Conservation (phyloP, 805 yeast genomes). For the Kodamaea lidongshanica region DNA sequence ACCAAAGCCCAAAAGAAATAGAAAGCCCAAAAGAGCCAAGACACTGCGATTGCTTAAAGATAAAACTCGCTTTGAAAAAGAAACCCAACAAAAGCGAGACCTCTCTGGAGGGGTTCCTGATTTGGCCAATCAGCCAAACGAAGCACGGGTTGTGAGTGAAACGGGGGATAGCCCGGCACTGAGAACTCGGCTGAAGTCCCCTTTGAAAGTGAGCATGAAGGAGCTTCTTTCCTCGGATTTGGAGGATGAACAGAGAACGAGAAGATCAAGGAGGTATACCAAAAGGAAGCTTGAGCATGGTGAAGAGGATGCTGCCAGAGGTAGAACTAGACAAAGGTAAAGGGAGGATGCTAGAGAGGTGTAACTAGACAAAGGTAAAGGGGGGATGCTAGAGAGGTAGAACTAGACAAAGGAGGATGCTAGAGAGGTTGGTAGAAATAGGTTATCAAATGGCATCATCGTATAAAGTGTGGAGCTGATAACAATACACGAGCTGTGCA, state of each 20-base stretch:
- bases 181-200: slow-evolving; percentile 32
- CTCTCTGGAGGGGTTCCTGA: slow-evolving; percentile 6
- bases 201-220: slow-evolving; percentile 21
- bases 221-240: slow-evolving; percentile 14
- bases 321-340: slow-evolving; percentile 8
- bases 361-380: slow-evolving; percentile 7
- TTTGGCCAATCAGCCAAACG: slow-evolving; percentile 3
- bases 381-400: slow-evolving; percentile 6
- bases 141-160: slow-evolving; percentile 1
- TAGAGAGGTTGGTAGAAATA: slow-evolving; percentile 2
- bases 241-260: slow-evolving; percentile 7
- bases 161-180: slow-evolving; percentile 22
- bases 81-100: slow-evolving; percentile 4
- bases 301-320: slow-evolving; percentile 6
- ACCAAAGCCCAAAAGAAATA: background rate
- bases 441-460: background rate
- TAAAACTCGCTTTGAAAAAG: slow-evolving; percentile 1
- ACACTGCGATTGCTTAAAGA: slow-evolving; percentile 2
- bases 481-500: too few relatives aligned
- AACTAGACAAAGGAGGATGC: slow-evolving; percentile 5
- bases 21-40: slow-evolving; percentile 1
- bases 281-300: slow-evolving; percentile 1
- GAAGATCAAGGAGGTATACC: slow-evolving; percentile 3
- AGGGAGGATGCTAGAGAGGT: slow-evolving; percentile 3
- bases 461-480: background rate